Base-by-base conservation (phyloP, 225 moss, liverwort and hornwort genomes). In the Thuidium tamariscinum region DNA sequence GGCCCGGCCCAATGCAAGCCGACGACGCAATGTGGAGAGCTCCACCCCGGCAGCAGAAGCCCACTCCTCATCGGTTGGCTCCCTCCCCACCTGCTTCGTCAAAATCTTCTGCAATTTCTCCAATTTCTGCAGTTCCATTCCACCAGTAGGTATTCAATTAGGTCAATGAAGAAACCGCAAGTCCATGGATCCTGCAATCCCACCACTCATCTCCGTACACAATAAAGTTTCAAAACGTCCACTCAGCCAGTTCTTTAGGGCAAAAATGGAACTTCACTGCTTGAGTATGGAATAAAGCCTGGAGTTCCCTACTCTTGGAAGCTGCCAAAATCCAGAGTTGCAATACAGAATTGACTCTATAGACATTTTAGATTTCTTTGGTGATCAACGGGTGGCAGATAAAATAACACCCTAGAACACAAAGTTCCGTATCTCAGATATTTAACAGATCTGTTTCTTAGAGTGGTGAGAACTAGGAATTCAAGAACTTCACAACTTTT, bases 41-140 rank as follows among this genome's bases (percentile, higher is more conserved):
- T 94, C 93, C 54, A 96, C 42, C 52, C 92, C 91, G 25, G 94
- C 95, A 70, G 91, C 95, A 15, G 93, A 87, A 57, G 99, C 94
- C 93, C 92, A 95, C 85, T 97, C 94, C 60, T 97, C 97, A 29
- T 96, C 97, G 3, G 92, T 86, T 2, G 95, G 92, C 27, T 95
- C 93, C 79, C 88, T 93, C 30, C 87, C 94, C 54, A 93, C 32
- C 39, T 93, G 87, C 80, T 92, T 90, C 82, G 55, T 80, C 82
- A 94, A 79, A 3, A 82, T 56, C 54, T 81, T 87, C 7, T 71
- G 92, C 72, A 93, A 8, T 77, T 94, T 95, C 87, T 90, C 80
- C 70, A 97, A 82, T 79, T 84, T 91, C 99, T 99, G 93, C 81
- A 82, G 9, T 60, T 60, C 54, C 20, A 59, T 17, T 4, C 70